A percentile compares a stretch with the other conserved stretches of the same genome.
These are phyloP conservation scores for Parafenestella ontariensis DNA, from an alignment of 2,329 filamentous ascomycete species.

Conservation along the genomic window DNA sequence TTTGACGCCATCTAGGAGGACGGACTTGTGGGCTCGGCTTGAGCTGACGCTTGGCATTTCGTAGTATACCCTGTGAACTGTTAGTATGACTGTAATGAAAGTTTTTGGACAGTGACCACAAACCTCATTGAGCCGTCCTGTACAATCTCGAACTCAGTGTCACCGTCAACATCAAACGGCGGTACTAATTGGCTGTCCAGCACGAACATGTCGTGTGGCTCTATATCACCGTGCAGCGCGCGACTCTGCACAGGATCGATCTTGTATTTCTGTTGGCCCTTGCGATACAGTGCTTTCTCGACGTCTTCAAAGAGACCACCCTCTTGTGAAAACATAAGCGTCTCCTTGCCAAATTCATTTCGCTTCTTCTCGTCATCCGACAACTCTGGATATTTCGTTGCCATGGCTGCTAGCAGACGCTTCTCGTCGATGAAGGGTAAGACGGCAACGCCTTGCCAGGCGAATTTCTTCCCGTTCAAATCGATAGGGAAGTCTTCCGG, in stretches of 20 bases:
- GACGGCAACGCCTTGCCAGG: constrained; percentile 94
- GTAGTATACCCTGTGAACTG: constrained; percentile 75
- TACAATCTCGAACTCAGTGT: constrained; percentile 38
- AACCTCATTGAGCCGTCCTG: constrained; percentile 80
- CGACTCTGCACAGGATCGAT: constrained; percentile 78
- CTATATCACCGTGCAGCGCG: constrained; percentile 79
- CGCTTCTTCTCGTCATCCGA: constrained; percentile 77
- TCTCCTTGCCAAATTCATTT: constrained; percentile 81
- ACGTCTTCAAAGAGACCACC: constrained; percentile 88
- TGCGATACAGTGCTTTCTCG: constrained; percentile 86
- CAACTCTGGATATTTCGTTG: constrained; percentile 79
- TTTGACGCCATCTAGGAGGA: constrained; percentile 85
- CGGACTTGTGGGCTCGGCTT: constrained; percentile 83
- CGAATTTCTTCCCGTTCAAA: constrained; percentile 97
- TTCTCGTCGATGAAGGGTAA: constrained; percentile 96
- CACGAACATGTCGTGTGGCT: constrained; percentile 83
- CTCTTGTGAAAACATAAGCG: constrained; percentile 81
- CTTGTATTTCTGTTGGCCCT: constrained; percentile 68
- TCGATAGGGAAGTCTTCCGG: constrained; percentile 93
- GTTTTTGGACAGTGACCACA: constrained; percentile 31
- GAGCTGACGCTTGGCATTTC: constrained; percentile 72
- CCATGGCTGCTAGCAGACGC: constrained; percentile 81
- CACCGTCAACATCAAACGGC: constrained; percentile 69
- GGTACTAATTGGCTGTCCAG: constrained; percentile 83
- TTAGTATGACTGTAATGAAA: constrained; percentile 25